Evolutionary conservation across 2,329 filamentous ascomycete species (phyloP), one percentile per base, ranked within the genome.

Genomic region (Rutstroemia sp.): DNA sequence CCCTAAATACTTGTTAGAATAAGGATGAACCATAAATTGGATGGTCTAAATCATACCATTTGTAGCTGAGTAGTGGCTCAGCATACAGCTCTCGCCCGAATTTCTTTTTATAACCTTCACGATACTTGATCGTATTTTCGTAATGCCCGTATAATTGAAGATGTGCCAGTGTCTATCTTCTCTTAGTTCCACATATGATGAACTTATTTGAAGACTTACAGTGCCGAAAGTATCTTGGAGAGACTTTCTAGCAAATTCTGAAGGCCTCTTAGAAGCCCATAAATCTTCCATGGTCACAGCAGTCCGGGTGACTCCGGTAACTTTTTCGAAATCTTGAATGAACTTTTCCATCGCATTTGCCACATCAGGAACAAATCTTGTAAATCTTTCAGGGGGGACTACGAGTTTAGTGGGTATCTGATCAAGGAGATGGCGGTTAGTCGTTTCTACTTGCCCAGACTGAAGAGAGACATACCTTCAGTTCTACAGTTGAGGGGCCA

Each of bases 61-160:
- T 53, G 7, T 54, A 59, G 12, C 44, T 41, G 10, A 59, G 41
- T 8, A 54, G 18, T 18, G 57, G 57, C 5, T 54, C 50, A 14
- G 38, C 57, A n/a, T 59, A 59, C 5, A 54, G 57, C 8, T 25
- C 54, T 10, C 7, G 25, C 5, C 27, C 30, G 12, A 59, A 59
- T 4, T 18, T 49, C 2, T 41, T 21, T 6, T 18, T 34, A 23
- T 58, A 54, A 2, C 39, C 46, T n/a, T 21, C 21, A 10, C 55
- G 46, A 7, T 52, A 58, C 10, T 19, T 2, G 3, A 18, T 8
- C 8, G 46, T 50, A 23, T 53, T 57, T 49, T 59, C 16, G 39
- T 57, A 53, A 37, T 52, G 42, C 2, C 51, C 49, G 5, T 59
- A 49, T 0, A 59, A 37, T 30, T 58, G 54, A 5, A 59, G 49